Evolutionary conservation across 768 basidiomycete species (phyloP), one percentile per base, ranked within the genome.

Genomic region (Agrocybe chaxingu): DNA sequence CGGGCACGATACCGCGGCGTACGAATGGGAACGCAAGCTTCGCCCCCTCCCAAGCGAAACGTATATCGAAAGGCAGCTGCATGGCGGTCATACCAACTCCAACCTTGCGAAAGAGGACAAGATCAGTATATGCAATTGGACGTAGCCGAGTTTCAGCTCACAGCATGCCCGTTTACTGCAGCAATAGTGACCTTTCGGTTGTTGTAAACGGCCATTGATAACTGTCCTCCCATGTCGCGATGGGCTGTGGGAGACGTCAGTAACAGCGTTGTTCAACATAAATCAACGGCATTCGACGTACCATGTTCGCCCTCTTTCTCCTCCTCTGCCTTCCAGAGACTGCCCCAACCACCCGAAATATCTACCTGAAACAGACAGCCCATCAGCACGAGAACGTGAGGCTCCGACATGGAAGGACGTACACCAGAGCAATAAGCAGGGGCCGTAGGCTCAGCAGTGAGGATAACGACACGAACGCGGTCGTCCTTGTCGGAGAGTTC

Each of bases 401-500:
- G 5, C 5, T 24, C 24, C 5, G 5, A 5, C 3, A 24, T 3
- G 3, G 24, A 24, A 18, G 29, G 35, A 53, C 75, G 16, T 64
- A 81, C 81, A 1, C 81, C 81, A 24, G 80, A 73, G 56, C 81
- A 81, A 54, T 70, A 83, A 0, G 79, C 80, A n/a, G 76, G 69
- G 1, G 79, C 76, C 7, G 67, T 72, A 43, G 66, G 73, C 42
- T 81, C 79, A 0, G 80, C 75, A 3, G 79, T 81, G 33, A 80
- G 56, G n/a, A 82, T 69, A n/a, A 81, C 72, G 0, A 68, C 80
- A 33, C 74, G 71, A 16, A 82, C 75, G 37, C 75, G 71, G 54
- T 81, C 80, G 50, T 82, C 81, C 42, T 62, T 67, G 65, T 81
- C 78, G 16, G 71, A 70, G 3, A 78, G 56, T n/a, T 70, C 70